Base-by-base conservation (phyloP, 345 rosid genomes). In the Kernera saxatilis region DNA sequence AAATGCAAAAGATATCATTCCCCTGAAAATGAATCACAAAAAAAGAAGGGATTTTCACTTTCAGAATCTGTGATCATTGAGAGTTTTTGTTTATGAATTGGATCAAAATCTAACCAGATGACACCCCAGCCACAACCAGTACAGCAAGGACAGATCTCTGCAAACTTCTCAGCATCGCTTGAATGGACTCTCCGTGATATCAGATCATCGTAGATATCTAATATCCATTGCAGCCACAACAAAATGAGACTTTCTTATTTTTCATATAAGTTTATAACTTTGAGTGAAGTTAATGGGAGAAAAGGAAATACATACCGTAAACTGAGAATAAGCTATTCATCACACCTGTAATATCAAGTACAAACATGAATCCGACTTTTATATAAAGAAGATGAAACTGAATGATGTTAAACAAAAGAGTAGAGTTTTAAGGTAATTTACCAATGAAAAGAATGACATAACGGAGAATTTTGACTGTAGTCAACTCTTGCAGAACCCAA, bases 301-400 rank as follows among this genome's bases (percentile, higher is more conserved):
- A 33, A 21, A 52, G 18, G 9, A 46, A 45, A 49, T 11, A 63
- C 78, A 33, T 81, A 93, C 98, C 97, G 36, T 89, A 91, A 46
- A 94, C 93, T 35, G 99, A 94, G 86, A 94, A 94, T 84, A 91
- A 82, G 81, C 97, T 87, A 78, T 94, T 94, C 97, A 93, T 93
- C 21, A 91, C 96, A 76, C 97, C 98, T 93, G 93, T 73, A 84
- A 72, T 56, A 41, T 51, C 35, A 10, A 44, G 1, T 22, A 21
- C 5, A 12, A 18, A 35, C 2, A 30, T 46, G 35, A 73, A 37
- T 17, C 13, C 10, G 3, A 27, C 0, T 18, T 66, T 62, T 63
- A 30, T 36, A 44, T 19, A 36, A 3, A 71, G 27, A 35, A 63
- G 70, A 73, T 33, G 21, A 46, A 19, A 36, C 33, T 43, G 13